Conservation (phyloP, 352 stramenopile genomes). For the Phytophthora europaea region DNA sequence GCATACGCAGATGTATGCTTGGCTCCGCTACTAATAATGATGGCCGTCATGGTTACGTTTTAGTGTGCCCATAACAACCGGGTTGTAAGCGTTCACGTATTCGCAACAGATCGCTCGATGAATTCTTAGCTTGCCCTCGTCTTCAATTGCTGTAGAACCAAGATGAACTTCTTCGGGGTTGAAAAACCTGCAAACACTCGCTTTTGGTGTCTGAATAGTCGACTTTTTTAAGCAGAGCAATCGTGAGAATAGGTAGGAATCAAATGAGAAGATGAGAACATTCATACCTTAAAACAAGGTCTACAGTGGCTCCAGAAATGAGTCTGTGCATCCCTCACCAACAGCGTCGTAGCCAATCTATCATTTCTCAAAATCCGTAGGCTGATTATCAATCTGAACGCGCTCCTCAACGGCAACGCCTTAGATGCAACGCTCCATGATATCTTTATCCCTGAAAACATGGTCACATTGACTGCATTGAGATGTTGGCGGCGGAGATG, state of each 20-base stretch:
- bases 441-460: neutral
- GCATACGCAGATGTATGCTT: no score
- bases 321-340: constrained; percentile 19
- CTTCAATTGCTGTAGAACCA: neutral
- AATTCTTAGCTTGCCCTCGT: neutral
- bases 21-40: no score
- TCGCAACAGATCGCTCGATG: constrained; percentile 29
- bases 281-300: constrained; percentile 25
- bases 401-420: neutral
- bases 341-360: neutral
- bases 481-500: neutral
- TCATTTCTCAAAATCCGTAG: constrained; percentile 10
- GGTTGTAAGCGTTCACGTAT: constrained; percentile 46
- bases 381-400: neutral
- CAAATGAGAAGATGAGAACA: neutral
- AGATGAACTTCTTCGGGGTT: constrained; percentile 17
- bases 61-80: constrained; percentile 13
- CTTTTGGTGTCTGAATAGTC: constrained; percentile 16
- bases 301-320: constrained; percentile 26
- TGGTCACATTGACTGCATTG: neutral
- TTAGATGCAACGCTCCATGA: neutral
- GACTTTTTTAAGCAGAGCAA: no score
- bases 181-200: constrained; percentile 30
- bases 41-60: constrained; percentile 49
- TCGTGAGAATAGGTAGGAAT: no score